Conservation (phyloP, 768 basidiomycete genomes). For the Hericium erinaceus region DNA sequence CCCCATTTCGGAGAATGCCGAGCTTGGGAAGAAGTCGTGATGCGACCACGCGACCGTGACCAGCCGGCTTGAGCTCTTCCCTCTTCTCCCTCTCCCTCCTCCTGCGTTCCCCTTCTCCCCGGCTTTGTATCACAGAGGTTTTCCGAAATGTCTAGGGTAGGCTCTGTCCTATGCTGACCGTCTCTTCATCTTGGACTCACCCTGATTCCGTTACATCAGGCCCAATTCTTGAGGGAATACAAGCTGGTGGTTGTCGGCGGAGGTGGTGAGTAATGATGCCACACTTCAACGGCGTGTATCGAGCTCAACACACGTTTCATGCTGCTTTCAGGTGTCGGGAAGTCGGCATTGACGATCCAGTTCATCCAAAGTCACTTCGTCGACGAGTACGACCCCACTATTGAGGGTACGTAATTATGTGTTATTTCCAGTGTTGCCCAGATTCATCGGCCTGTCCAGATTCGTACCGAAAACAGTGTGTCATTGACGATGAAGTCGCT, state of each 20-base stretch:
- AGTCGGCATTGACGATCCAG: slow-evolving; percentile 94
- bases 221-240: slow-evolving; percentile 91
- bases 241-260: slow-evolving; percentile 98
- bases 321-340: slow-evolving; percentile 45
- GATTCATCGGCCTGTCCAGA: slow-evolving; percentile 36
- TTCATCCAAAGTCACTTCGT: slow-evolving; percentile 96
- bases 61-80: neutral
- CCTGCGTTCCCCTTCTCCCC: neutral
- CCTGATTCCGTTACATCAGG: slow-evolving; percentile 30
- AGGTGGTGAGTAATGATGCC: slow-evolving; percentile 53
- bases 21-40: neutral
- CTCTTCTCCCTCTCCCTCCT: neutral
- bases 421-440: neutral
- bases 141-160: neutral
- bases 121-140: neutral
- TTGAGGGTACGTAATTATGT: slow-evolving; percentile 54
- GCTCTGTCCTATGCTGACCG: neutral
- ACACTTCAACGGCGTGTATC: neutral
- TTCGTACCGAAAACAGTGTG: slow-evolving; percentile 94
- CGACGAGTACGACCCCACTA: slow-evolving; percentile 91
- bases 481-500: slow-evolving; percentile 98
- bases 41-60: no score
- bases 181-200: neutral
- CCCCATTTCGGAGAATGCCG: neutral
- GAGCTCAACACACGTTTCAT: neutral